Evolutionary conservation across 2,329 filamentous ascomycete genomes (phyloP), one percentile per base, ranked within the genome.

Genomic region (Metarhizium sp.): DNA sequence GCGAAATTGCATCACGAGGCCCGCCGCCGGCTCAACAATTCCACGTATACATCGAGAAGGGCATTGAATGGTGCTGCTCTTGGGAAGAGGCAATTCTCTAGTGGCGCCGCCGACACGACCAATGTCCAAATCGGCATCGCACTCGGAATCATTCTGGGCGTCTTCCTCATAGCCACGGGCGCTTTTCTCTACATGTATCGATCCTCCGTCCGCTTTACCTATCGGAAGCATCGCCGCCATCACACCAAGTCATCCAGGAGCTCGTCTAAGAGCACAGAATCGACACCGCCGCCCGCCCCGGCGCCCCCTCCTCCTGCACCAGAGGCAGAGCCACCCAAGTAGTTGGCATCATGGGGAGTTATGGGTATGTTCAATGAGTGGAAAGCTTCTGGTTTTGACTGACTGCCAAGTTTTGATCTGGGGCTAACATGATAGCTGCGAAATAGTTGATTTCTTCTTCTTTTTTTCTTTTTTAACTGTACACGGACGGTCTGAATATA

Each of bases 111-210:
- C 49, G 61, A 69, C 16, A 68, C 71, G 43, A 69, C 67, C 38
- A 73, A 75, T 60, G 66, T 68, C 53, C 73, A 69, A 38, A 76
- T 75, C 54, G 74, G 74, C 54, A 64, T 75, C 56, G 67, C 73
- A 3, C 69, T 77, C 48, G 74, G 71, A 56, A 63, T 77, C 45
- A 63, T 72, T 4, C 63, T 76, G 20, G 67, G 68, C 30, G 60
- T 69, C 20, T 77, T 77, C 55, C 54, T 78, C 55, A 61, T 68
- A 16, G 69, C 63, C 20, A 57, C 69, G 18, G 54, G 63, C 43
- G 65, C 65, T 42, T 77, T 78, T 57, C 58, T 74, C 42, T 73
- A 68, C 59, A 60, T 66, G 4, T 77, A 76, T 59, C 67, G 73
- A 50, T 55, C 58, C 20, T 72, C 74, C 2, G 66, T 75, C 47